phyloP scores from a whole-genome alignment of 371 early-diverging fungal species.

The Mucor irregularis region DNA sequence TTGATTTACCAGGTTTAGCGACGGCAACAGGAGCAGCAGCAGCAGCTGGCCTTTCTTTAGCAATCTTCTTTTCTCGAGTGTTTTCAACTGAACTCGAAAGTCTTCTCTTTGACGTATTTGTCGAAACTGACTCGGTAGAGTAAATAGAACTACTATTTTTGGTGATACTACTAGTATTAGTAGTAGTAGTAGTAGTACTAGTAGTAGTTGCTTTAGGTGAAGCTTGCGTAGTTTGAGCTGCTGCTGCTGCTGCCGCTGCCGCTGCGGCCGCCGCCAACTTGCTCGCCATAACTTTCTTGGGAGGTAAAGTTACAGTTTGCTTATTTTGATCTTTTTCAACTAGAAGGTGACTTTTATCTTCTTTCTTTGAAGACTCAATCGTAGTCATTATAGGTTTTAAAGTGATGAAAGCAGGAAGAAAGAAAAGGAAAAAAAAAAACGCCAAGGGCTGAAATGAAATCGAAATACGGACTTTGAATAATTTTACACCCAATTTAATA shows the following conservation, averaged over 20 bases:
- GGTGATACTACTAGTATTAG: neutral
- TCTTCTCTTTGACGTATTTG: constrained; percentile 16
- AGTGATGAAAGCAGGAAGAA: neutral
- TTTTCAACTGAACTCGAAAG: constrained; percentile 7
- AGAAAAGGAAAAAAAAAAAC: constrained; percentile 2
- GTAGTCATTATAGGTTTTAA: constrained; percentile 18
- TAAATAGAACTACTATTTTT: neutral
- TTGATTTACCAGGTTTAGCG: constrained; percentile 18
- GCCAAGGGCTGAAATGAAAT: neutral
- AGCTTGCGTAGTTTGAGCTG: neutral
- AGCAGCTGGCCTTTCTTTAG: constrained; percentile 4
- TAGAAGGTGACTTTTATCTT: constrained; percentile 17
- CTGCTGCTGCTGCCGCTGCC: constrained; percentile 13
- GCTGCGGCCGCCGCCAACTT: constrained; percentile 23
- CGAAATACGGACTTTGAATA: neutral
- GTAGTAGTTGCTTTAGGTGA: neutral
- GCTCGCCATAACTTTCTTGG: constrained; percentile 30
- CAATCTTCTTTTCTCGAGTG: constrained; percentile 20
- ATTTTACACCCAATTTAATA: neutral
- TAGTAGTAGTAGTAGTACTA: neutral
- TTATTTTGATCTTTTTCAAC: constrained; percentile 24
- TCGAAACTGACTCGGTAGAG: neutral
- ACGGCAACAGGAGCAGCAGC: too few species aligned
- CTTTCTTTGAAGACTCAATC: constrained; percentile 20
- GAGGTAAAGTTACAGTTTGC: constrained; percentile 20